Evolutionary conservation across 1,284 basidiomycete species (phyloP), one percentile per base, ranked within the genome.

Genomic region (Athelia psychrophila): DNA sequence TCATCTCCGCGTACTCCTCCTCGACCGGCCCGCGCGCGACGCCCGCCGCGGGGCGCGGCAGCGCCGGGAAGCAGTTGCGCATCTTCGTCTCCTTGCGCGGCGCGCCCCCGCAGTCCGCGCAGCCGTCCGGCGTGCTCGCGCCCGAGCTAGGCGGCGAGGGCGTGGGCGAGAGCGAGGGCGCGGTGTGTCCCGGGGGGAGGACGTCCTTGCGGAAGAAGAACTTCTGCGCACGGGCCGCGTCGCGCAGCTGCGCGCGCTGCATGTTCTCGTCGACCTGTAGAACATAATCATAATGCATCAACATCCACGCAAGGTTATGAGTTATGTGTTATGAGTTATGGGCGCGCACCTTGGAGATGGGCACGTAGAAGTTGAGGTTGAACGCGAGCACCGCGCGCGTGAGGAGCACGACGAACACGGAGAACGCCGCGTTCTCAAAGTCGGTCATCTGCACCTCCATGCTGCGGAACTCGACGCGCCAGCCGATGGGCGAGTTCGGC

Each of bases 401-500:
- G 8, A 99, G 78, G 27, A 99, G 81, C 5, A 98, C 94, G 55
- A 97, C 83, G 68, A 99, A 99, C 44, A 98, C 84, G 25, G 92
- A 85, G 66, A 95, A 98, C 1, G 97, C 95, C 1, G 97, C 97
- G 67, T 99, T 99, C 75, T 99, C 97, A 67, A 95, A 99, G 73
- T 99, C 97, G 19, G 97, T 99, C 63, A 97, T 83, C 67, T 99
- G 97, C 2, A 99, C 93, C 69, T 99, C 97, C 97, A 99, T 99
- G 62, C 91, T 93, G 48, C 97, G 81, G 73, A 99, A 99, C 69
- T 99, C 97, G 18, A 99, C 95, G 42, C 97, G 82, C 97, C 97
- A 99, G 24, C 97, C 97, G 54, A 99, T 98, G 18, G 84, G 68
- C 2, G 93, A 94, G 52, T 92, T 87, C 1, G 91, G 87, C 27